Conservation (phyloP, 106 monocot genomes). For the Phalaenopsis aphrodite region DNA sequence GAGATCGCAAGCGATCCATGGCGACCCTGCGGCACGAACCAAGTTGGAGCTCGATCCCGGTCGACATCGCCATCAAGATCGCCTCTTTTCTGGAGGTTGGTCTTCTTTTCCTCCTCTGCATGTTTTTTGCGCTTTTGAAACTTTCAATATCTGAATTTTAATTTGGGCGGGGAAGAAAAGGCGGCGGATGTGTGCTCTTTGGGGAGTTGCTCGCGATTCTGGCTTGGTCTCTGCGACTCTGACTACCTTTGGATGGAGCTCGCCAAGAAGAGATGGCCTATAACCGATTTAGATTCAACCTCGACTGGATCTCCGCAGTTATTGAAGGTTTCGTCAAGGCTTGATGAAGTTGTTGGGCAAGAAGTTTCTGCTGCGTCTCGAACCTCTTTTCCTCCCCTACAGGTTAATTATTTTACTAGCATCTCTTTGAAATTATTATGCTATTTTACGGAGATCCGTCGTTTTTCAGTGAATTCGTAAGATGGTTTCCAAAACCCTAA, state of each 20-base stretch:
- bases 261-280: slow-evolving; percentile 51
- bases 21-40: not conserved
- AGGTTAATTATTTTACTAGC: not conserved
- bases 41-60: slow-evolving; percentile 27
- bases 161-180: slow-evolving; percentile 13
- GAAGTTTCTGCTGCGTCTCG: not conserved
- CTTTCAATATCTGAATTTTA: not conserved
- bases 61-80: slow-evolving; percentile 46
- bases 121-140: not conserved
- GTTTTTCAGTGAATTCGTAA: not conserved
- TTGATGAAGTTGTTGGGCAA: not conserved
- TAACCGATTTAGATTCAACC: not conserved
- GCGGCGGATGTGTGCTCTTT: slow-evolving; percentile 60
- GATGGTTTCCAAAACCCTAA: not conserved
- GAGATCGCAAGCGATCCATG: not conserved
- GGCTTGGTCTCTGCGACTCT: slow-evolving; percentile 47
- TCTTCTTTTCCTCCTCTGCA: not conserved
- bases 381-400: not conserved
- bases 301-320: not conserved
- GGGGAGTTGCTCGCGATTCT: slow-evolving; percentile 58
- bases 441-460: not conserved
- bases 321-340: no score
- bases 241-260: slow-evolving; percentile 54
- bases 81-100: slow-evolving; percentile 44
- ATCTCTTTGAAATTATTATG: not conserved